Evolutionary conservation across 129 eudicot species (phyloP).

Genomic region (Lonicera japonica): DNA sequence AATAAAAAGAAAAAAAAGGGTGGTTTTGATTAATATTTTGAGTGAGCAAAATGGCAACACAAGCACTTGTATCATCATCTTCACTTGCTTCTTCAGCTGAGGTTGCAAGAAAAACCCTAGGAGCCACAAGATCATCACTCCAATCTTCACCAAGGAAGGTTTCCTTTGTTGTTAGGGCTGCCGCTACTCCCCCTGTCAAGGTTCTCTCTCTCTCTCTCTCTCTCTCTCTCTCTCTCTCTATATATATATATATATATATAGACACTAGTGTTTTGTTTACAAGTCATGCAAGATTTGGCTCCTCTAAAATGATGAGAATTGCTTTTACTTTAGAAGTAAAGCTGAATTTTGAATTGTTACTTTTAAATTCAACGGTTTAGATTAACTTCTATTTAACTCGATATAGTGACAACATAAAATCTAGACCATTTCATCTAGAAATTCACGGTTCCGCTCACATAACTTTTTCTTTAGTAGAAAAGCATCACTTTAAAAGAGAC

Average conservation of each 20-base stretch:
- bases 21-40: no score
- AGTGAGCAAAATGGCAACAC: conserved; percentile 59
- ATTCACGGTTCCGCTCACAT: no score
- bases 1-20: no score
- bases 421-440: neutral
- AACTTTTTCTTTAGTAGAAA: no score
- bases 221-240: no score
- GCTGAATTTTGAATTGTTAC: no score
- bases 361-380: neutral
- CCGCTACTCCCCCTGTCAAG: conserved; percentile 95
- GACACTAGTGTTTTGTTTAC: neutral
- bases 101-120: conserved; percentile 57
- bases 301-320: no score
- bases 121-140: conserved; percentile 27
- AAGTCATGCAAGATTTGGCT: no score
- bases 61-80: conserved; percentile 82
- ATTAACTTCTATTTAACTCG: no score
- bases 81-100: conserved; percentile 78
- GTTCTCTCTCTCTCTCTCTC: conserved; percentile 18
- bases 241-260: no score
- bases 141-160: conserved; percentile 47
- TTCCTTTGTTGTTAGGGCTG: conserved; percentile 77
- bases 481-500: no score
- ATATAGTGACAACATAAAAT: neutral
- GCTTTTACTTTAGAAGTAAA: no score